Percentiles rank a stretch among this genome's conserved stretches.
Evolutionary conservation across 768 basidiomycete genomes (phyloP).

Genomic region (Hebeloma cylindrosporum): DNA sequence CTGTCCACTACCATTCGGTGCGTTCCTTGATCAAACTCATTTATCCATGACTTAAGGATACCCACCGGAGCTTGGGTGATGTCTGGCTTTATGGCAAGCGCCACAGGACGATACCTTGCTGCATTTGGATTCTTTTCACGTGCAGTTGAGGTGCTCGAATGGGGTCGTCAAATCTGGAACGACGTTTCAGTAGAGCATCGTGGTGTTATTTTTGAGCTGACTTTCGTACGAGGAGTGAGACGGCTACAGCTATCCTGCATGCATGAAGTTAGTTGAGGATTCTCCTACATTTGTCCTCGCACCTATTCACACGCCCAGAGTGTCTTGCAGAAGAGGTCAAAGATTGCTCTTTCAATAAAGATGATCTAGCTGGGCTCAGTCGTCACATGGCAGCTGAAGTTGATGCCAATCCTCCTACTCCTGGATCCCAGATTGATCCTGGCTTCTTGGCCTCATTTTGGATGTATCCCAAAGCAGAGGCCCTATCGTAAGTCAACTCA

Average conservation of each 20-base stretch:
- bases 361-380: slow-evolving; percentile 32
- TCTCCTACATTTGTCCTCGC: neutral
- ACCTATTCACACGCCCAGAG: neutral
- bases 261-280: slow-evolving; percentile 29
- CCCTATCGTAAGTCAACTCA: slow-evolving; percentile 29
- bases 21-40: neutral
- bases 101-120: slow-evolving; percentile 14
- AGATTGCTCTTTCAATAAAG: slow-evolving; percentile 19
- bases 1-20: slow-evolving; percentile 40
- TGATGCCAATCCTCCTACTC: slow-evolving; percentile 25
- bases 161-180: slow-evolving; percentile 41
- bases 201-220: slow-evolving; percentile 42
- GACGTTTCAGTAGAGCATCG: slow-evolving; percentile 37
- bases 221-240: slow-evolving; percentile 44
- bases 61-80: slow-evolving; percentile 39
- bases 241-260: slow-evolving; percentile 32
- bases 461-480: slow-evolving; percentile 35
- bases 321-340: slow-evolving; percentile 10
- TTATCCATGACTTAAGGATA: neutral
- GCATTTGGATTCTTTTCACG: slow-evolving; percentile 36
- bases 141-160: slow-evolving; percentile 41
- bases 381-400: slow-evolving; percentile 32
- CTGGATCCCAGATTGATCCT: slow-evolving; percentile 17
- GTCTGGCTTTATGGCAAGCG: slow-evolving; percentile 31
- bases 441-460: slow-evolving; percentile 39